A percentile compares a stretch with the other conserved stretches of the same genome.
phyloP scores from a whole-genome alignment of 495 filamentous ascomycete species.

The Trichoderma erinaceum region DNA sequence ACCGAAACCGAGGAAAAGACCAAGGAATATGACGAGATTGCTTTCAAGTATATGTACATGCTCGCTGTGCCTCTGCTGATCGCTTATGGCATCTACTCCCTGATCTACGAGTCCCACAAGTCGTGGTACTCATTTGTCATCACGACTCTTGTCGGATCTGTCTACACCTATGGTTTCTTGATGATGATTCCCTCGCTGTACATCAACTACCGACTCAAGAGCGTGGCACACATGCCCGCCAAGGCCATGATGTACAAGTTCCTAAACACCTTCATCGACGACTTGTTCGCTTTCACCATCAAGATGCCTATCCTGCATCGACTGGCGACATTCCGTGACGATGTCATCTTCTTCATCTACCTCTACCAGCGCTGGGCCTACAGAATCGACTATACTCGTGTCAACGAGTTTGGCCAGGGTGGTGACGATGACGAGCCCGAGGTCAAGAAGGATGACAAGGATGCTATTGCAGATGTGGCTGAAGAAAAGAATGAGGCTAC shows the following conservation, averaged over 20 bases:
- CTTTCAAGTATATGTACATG: conserved; percentile 93
- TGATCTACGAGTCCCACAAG: conserved; percentile 93
- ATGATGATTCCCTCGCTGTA: conserved; percentile 99
- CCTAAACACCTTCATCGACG: conserved; percentile 64
- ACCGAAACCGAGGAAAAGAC: conserved; percentile 95
- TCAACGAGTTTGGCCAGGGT: conserved; percentile 98
- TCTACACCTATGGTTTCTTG: conserved; percentile 96
- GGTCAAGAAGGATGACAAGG: conserved; percentile 35
- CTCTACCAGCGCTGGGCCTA: conserved; percentile 94
- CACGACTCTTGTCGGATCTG: conserved; percentile 86
- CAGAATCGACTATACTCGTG: conserved; percentile 81
- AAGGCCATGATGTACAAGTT: conserved; percentile 98
- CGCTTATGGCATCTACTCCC: conserved; percentile 83
- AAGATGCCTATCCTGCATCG: conserved; percentile 97
- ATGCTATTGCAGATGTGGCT: conserved; percentile 19
- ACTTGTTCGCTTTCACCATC: conserved; percentile 92
- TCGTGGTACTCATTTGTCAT: conserved; percentile 93
- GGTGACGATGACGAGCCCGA: conserved; percentile 73
- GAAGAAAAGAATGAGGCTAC: conserved; percentile 25
- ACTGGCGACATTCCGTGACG: conserved; percentile 88
- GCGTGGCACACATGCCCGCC: conserved; percentile 92
- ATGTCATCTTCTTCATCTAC: conserved; percentile 97
- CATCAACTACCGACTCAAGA: conserved; percentile 97
- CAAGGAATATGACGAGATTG: conserved; percentile 95
- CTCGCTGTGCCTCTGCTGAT: conserved; percentile 80